These are phyloP conservation scores for Mentha longifolia DNA, from an alignment of 257 asterid species.

Conservation along the genomic window DNA sequence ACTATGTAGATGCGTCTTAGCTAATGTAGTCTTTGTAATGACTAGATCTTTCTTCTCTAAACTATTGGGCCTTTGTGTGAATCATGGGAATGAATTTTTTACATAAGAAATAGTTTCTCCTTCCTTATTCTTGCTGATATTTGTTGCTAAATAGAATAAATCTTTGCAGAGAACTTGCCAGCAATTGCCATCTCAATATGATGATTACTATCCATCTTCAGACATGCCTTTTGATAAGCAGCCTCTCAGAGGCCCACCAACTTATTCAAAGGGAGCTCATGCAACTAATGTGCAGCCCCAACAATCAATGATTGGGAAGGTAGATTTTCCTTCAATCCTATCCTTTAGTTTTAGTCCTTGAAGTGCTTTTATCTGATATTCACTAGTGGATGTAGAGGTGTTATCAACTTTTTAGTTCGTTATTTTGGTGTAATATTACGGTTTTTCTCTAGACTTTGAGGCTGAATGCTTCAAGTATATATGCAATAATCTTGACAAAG, in stretches of 20 bases:
- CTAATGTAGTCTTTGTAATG: not conserved
- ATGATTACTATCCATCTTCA: constrained; percentile 63
- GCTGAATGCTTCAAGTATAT: constrained; percentile 8
- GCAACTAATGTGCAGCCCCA: constrained; percentile 57
- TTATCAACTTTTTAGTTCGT: not conserved
- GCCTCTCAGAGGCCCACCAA: constrained; percentile 57
- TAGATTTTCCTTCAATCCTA: constrained; percentile 27
- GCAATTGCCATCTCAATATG: constrained; percentile 52
- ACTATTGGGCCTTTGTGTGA: too few relatives aligned
- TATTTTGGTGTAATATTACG: not conserved
- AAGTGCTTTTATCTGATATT: constrained; percentile 14
- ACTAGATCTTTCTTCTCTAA: not conserved
- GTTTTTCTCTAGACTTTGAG: not conserved
- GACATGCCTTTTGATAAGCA: constrained; percentile 64
- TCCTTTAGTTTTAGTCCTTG: constrained; percentile 20
- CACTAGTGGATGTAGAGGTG: constrained; percentile 13
- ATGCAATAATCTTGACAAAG: not conserved
- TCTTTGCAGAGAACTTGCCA: not conserved
- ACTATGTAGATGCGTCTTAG: not conserved
- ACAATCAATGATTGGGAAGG: constrained; percentile 80
- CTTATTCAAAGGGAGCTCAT: constrained; percentile 58
- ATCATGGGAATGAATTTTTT: not conserved
- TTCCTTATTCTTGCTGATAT: not conserved
- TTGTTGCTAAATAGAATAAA: too few relatives aligned
- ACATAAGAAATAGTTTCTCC: constrained; percentile 1